These are phyloP conservation scores for Pseudotulostoma volvatum DNA, from an alignment of 495 filamentous ascomycete genomes.

Conservation along the genomic window DNA sequence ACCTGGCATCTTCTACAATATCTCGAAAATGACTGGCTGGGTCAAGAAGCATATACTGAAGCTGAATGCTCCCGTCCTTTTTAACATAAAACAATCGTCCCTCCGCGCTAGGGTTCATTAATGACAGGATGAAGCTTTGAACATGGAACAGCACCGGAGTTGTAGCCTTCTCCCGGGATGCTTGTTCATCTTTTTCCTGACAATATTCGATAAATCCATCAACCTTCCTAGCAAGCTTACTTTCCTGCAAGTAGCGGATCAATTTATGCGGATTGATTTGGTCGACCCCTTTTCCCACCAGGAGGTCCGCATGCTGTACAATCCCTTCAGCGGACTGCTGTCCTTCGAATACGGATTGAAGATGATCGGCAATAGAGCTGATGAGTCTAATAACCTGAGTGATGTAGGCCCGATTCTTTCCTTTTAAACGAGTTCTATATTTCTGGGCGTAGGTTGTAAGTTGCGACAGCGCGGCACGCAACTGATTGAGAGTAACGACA, in stretches of 20 bases:
- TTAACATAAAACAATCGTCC: constrained; percentile 71
- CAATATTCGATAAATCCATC: constrained; percentile 62
- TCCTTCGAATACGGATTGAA: constrained; percentile 29
- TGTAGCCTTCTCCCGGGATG: constrained; percentile 20
- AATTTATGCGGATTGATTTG: constrained; percentile 90
- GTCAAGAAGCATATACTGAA: constrained; percentile 87
- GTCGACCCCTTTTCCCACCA: constrained; percentile 76
- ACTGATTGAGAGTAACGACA: constrained; percentile 52
- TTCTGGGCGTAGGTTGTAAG: constrained; percentile 70
- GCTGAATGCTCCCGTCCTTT: constrained; percentile 34
- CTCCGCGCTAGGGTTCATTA: constrained; percentile 80
- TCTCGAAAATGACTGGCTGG: constrained; percentile 83
- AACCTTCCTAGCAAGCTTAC: constrained; percentile 85
- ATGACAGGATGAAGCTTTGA: constrained; percentile 60
- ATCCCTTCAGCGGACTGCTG: constrained; percentile 41
- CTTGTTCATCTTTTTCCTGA: constrained; percentile 26
- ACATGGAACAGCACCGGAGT: constrained; percentile 70
- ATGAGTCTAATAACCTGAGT: constrained; percentile 70
- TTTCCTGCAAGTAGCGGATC: constrained; percentile 71
- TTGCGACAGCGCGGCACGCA: constrained; percentile 54
- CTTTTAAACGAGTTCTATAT: constrained; percentile 75
- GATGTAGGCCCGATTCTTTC: constrained; percentile 83
- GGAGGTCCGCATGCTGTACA: constrained; percentile 48
- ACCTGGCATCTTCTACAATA: constrained; percentile 69
- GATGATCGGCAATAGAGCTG: constrained; percentile 52